Evolutionary conservation across 352 stramenopile genomes (phyloP), one percentile per base, ranked within the genome.

Genomic region (Pythium scleroteichum): DNA sequence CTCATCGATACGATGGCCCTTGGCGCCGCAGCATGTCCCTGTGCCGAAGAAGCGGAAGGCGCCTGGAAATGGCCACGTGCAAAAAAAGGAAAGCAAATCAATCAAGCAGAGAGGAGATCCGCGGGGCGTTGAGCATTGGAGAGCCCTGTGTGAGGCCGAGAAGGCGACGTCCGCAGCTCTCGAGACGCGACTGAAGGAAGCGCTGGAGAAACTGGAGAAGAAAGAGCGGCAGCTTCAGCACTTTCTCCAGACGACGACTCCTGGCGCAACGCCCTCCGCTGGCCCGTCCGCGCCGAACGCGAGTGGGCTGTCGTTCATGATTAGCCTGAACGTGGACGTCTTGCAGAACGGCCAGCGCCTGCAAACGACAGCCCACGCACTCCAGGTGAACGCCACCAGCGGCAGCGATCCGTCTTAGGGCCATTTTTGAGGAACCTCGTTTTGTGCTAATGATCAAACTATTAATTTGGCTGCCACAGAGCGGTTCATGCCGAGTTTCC

Each of bases 321-420:
- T 64, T 29, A 50, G 22, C 19, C 3, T 64, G 33, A 52, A 64
- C 17, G 49, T 64, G 9, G 48, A 64, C 10, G 48, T 64, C 26
- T 47, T 32, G n/a, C 57, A 57, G 27, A 59, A 64, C 40, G 57
- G 39, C 14, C 45, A 64, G 27, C 47, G 13, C 17, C 10, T 58
- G n/a, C 38, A 27, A 6, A 53, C 48, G 9, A 53, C 49, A 16
- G 46, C 7, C 16, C 48, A 59, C 14, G 48, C 57, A 7, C 57
- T 64, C 26, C 35, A 35, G 9, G 20, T 53, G 16, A 40, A 48
- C 47, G 39, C 29, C 29, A 35, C 29, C 29, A 35, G 10, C 29
- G 5, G 29, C 29, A 35, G 29, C 29, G 29, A 35, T 10, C 29
- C 29, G 10, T 35, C 29, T 5, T 35, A 35, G 29, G 29, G 10